A percentile compares a stretch with the other conserved stretches of the same genome.
phyloP scores from a whole-genome alignment of 345 rosid species.

The Eucalyptus urophylla region DNA sequence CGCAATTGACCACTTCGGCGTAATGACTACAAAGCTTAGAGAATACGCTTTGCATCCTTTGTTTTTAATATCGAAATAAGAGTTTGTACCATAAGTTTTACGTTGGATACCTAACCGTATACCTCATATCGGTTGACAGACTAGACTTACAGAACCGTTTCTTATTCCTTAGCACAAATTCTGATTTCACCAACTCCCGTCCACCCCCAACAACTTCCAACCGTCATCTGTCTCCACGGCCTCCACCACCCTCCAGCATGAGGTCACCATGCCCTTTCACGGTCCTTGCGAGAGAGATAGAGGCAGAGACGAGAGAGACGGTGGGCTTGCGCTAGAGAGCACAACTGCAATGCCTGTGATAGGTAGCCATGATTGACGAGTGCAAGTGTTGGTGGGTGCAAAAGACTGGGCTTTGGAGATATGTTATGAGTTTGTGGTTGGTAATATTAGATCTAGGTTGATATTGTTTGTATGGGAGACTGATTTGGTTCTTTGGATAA shows the following conservation, averaged over 20 bases:
- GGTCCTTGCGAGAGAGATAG: neutral
- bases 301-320: neutral
- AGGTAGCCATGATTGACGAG: neutral
- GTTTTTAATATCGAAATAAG: neutral
- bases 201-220: neutral
- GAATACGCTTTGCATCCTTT: neutral
- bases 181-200: neutral
- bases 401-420: neutral
- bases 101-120: neutral
- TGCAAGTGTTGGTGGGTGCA: neutral
- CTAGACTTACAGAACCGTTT: neutral
- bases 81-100: neutral
- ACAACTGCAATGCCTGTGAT: neutral
- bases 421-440: neutral
- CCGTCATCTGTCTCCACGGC: neutral
- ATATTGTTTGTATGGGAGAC: neutral
- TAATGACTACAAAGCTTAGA: neutral
- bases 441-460: no score
- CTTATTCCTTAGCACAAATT: neutral
- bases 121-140: neutral
- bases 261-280: neutral
- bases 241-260: no score
- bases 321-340: neutral
- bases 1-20: neutral
- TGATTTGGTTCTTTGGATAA: neutral